Conservation (phyloP, 805 yeast species). For the Candida vaughaniae region DNA sequence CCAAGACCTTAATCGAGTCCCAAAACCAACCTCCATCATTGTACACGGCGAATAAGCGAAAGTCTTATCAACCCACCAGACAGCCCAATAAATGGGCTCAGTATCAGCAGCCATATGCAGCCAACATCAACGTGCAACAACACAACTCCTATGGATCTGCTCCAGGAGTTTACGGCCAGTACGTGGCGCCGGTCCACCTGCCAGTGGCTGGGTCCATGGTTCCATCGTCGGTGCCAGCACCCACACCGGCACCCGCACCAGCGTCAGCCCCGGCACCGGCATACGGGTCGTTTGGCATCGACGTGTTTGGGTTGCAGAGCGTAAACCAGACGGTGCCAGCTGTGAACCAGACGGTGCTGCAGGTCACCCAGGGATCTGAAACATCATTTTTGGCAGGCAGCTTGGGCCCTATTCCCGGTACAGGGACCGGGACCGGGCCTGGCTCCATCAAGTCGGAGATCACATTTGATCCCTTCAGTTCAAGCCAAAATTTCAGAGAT, state of each 20-base stretch:
- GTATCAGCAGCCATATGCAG: too few relatives aligned
- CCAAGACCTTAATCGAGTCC: slow-evolving; percentile 30
- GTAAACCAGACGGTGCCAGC: too few relatives aligned
- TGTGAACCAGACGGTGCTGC: too few relatives aligned
- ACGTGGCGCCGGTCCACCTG: too few relatives aligned
- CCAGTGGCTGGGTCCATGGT: too few relatives aligned
- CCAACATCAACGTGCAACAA: too few relatives aligned
- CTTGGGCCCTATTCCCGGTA: background rate
- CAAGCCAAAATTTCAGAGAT: background rate
- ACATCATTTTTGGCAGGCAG: background rate
- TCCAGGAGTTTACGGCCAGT: too few relatives aligned
- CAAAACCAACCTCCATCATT: slow-evolving; percentile 28
- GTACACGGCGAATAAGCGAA: slow-evolving; percentile 8
- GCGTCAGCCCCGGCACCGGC: background rate
- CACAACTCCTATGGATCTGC: too few relatives aligned
- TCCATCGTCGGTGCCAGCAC: background rate
- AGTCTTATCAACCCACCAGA: background rate
- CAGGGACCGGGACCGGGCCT: too few relatives aligned
- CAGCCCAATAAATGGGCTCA: background rate
- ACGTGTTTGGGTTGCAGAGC: too few relatives aligned
- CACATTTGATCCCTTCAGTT: slow-evolving; percentile 4
- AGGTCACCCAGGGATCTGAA: background rate
- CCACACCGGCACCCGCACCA: background rate
- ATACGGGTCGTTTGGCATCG: too few relatives aligned
- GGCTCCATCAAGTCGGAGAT: too few relatives aligned